Conservation (phyloP, 1,284 basidiomycete species). For the Cutaneotrichosporon curvatum region DNA sequence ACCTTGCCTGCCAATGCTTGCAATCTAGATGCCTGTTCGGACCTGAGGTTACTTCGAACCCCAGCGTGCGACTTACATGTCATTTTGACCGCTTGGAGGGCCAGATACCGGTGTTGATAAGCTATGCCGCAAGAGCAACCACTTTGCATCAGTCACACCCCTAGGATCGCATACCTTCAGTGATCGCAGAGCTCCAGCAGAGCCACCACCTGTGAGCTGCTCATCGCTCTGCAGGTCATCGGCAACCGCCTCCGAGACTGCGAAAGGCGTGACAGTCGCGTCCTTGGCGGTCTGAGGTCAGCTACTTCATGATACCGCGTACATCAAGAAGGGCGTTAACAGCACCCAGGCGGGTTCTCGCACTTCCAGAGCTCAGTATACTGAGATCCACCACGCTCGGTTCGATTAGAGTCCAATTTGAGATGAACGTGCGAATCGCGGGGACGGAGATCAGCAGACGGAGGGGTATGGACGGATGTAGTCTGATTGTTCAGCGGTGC, state of each 20-base stretch:
- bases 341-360: conserved; percentile 11
- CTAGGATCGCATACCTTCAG: conserved; percentile 22
- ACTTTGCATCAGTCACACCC: conserved; percentile 13
- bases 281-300: conserved; percentile 10
- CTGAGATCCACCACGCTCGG: conserved; percentile 30
- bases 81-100: too few relatives aligned
- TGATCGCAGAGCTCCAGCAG: conserved; percentile 21
- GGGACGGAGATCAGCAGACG: conserved; percentile 36
- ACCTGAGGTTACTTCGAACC: too few relatives aligned
- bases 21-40: too few relatives aligned
- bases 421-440: conserved; percentile 25
- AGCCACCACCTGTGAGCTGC: conserved; percentile 26
- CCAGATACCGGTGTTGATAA: background rate
- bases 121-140: conserved; percentile 27
- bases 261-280: conserved; percentile 9
- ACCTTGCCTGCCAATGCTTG: too few relatives aligned
- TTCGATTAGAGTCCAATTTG: conserved; percentile 27
- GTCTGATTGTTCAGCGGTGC: conserved; percentile 7
- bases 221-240: conserved; percentile 26
- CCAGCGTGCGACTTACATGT: too few relatives aligned
- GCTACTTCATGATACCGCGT: background rate
- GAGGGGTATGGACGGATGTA: conserved; percentile 24
- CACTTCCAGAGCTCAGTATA: conserved; percentile 20
- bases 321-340: conserved; percentile 30
- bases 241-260: conserved; percentile 20